Percentiles rank a stretch among this genome's conserved stretches.
phyloP scores from a whole-genome alignment of 2,329 filamentous ascomycete species.

The Didymella keratinophila region DNA sequence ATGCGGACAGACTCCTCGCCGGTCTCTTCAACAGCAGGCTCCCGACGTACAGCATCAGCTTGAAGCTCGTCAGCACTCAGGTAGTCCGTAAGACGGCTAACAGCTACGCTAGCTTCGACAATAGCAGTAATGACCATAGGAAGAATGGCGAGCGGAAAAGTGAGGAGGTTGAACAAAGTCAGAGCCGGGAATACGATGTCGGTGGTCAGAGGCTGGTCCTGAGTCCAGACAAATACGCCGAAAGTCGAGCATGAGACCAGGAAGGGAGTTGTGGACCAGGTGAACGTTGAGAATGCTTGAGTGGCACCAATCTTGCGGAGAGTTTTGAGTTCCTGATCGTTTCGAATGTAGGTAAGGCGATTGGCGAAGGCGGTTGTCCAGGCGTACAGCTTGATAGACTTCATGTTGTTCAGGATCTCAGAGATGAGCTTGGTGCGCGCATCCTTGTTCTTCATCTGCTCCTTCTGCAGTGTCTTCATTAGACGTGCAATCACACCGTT shows the following conservation, averaged over 20 bases:
- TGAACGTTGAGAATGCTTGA: slow-evolving; percentile 94
- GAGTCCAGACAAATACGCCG: slow-evolving; percentile 88
- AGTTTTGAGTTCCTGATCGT: slow-evolving; percentile 94
- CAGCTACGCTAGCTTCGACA: slow-evolving; percentile 93
- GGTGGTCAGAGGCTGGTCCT: slow-evolving; percentile 81
- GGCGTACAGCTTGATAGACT: slow-evolving; percentile 96
- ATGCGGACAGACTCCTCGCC: slow-evolving; percentile 89
- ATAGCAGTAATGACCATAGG: slow-evolving; percentile 98
- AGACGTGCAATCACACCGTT: slow-evolving; percentile 90
- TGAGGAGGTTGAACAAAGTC: slow-evolving; percentile 94
- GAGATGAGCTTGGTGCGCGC: slow-evolving; percentile 91
- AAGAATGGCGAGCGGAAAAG: slow-evolving; percentile 90
- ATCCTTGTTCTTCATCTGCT: slow-evolving; percentile 99
- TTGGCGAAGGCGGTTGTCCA: slow-evolving; percentile 98
- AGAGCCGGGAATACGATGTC: slow-evolving; percentile 94
- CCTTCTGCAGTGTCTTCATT: slow-evolving; percentile 94
- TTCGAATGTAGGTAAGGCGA: slow-evolving; percentile 93
- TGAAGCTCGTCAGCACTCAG: slow-evolving; percentile 91
- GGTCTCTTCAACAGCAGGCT: slow-evolving; percentile 73
- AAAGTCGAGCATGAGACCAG: slow-evolving; percentile 97
- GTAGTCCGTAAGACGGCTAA: slow-evolving; percentile 83
- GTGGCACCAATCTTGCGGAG: slow-evolving; percentile 94
- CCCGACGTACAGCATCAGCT: slow-evolving; percentile 75
- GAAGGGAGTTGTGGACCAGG: slow-evolving; percentile 97
- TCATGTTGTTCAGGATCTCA: slow-evolving; percentile 99